Percentiles rank a stretch among this genome's conserved stretches.
Evolutionary conservation across 768 basidiomycete species (phyloP).

Genomic region (Terana coerulea): DNA sequence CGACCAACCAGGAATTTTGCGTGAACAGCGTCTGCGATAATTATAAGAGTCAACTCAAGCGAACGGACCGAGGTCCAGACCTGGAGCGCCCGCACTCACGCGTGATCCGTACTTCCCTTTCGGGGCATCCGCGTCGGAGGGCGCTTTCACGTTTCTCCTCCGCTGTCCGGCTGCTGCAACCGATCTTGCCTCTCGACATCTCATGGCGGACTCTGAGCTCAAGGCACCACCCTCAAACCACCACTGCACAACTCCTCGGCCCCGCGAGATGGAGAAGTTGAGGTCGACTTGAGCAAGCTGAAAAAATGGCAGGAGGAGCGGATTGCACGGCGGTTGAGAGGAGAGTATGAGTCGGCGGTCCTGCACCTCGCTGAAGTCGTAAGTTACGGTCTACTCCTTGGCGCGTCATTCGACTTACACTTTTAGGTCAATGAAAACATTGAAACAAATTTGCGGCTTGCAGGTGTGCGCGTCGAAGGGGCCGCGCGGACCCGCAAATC

Average conservation of each 20-base stretch:
- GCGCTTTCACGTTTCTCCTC: background rate
- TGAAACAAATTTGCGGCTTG: constrained; percentile 61
- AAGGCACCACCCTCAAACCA: constrained; percentile 33
- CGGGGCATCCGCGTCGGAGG: background rate
- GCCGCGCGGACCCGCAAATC: constrained; percentile 68
- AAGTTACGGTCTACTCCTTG: constrained; percentile 21
- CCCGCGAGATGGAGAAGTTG: constrained; percentile 55
- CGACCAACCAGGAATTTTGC: too few species aligned
- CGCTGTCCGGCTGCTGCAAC: background rate
- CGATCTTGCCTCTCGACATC: constrained; percentile 1
- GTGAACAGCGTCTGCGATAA: too few species aligned
- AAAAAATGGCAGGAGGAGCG: constrained; percentile 73
- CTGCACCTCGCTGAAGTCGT: constrained; percentile 63
- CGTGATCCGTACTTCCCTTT: background rate
- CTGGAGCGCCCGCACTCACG: too few species aligned
- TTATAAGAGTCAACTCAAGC: too few species aligned
- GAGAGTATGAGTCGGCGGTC: constrained; percentile 75
- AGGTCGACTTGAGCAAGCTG: constrained; percentile 50
- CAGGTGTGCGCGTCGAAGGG: constrained; percentile 79
- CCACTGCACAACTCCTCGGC: constrained; percentile 54
- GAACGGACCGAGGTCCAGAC: too few species aligned
- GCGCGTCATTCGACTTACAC: background rate
- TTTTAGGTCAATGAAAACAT: constrained; percentile 65
- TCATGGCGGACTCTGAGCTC: constrained; percentile 21
- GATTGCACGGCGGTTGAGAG: constrained; percentile 59